Evolutionary conservation across 1,284 basidiomycete genomes (phyloP).

Genomic region (Cryptococcus hybrid): DNA sequence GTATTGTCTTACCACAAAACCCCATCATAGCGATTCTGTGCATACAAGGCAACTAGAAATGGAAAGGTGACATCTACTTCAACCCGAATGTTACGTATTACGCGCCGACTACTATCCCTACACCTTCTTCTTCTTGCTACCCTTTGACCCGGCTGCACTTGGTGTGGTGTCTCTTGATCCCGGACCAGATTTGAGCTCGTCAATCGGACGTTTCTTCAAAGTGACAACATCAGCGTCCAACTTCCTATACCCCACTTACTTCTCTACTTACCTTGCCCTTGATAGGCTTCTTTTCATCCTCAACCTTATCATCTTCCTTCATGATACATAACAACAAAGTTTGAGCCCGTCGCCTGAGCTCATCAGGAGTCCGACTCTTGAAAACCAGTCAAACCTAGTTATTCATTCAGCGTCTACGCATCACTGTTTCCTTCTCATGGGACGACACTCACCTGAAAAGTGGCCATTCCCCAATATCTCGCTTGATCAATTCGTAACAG

Average conservation of each 20-base stretch:
- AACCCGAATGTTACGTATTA: neutral
- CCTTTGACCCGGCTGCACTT: constrained; percentile 13
- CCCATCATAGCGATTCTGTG: neutral
- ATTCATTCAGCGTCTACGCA: no score
- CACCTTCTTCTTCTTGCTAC: constrained; percentile 3
- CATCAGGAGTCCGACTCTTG: constrained; percentile 88
- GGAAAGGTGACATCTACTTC: neutral
- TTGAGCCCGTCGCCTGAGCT: constrained; percentile 84
- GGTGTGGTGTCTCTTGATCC: constrained; percentile 44
- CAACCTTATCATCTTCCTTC: constrained; percentile 72
- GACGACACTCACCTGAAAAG: constrained; percentile 65
- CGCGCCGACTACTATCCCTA: neutral
- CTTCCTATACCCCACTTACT: neutral
- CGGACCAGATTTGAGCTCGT: constrained; percentile 47
- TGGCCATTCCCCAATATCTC: constrained; percentile 92
- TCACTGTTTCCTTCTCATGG: no score
- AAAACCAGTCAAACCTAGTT: constrained; percentile 91
- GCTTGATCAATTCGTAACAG: constrained; percentile 93
- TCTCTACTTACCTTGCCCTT: constrained; percentile 40
- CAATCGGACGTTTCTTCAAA: constrained; percentile 50
- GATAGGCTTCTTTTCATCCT: constrained; percentile 43
- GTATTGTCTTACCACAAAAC: no score
- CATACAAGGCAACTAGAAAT: neutral
- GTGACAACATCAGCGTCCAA: neutral
- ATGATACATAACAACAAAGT: constrained; percentile 88